Evolutionary conservation across 2,329 filamentous ascomycete species (phyloP).

Genomic region (Monosporascus sp.): DNA sequence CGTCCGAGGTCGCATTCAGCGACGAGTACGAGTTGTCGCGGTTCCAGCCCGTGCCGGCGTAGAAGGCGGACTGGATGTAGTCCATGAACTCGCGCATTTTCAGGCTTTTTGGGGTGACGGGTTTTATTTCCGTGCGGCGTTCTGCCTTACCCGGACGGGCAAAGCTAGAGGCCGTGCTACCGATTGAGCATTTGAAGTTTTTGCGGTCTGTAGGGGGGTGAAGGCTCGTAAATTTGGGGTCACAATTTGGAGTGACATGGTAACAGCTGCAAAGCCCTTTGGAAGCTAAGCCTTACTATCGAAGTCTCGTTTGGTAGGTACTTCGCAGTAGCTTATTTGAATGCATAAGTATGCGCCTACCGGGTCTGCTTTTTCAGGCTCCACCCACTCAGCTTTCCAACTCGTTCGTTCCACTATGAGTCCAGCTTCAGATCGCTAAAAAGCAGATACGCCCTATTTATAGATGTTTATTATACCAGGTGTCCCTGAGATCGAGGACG

Average conservation of each 20-base stretch:
- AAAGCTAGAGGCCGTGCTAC: not conserved
- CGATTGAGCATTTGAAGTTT: constrained; percentile 1
- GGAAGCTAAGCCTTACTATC: not conserved
- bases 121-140: not conserved
- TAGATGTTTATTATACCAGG: no score
- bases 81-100: constrained; percentile 95
- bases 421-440: no score
- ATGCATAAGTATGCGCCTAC: not conserved
- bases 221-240: no score
- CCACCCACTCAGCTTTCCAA: no score
- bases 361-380: not conserved
- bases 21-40: constrained; percentile 87
- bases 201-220: no score
- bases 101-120: not conserved
- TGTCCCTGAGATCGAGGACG: no score
- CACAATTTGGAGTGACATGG: not conserved
- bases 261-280: not conserved
- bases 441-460: no score
- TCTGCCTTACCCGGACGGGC: not conserved
- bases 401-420: no score
- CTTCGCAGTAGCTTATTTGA: not conserved
- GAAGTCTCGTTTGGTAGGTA: not conserved
- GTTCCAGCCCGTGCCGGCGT: constrained; percentile 81
- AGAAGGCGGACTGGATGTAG: constrained; percentile 88
- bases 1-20: constrained; percentile 77